phyloP scores from a whole-genome alignment of 176 grass and related monocot species.

The Phyllostachys edulis region DNA sequence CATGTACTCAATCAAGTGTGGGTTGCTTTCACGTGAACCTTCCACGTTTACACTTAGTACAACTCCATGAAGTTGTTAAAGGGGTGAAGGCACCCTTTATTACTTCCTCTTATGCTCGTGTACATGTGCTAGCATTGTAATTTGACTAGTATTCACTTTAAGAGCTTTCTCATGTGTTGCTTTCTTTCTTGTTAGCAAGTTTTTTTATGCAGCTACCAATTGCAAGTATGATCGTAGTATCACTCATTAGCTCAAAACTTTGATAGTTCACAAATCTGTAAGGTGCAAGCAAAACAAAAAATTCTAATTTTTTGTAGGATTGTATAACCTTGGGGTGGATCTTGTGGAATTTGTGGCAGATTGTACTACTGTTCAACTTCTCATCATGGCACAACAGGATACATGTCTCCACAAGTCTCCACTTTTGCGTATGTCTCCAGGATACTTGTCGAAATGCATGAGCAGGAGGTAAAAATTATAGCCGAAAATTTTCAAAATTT shows the following conservation, averaged over 20 bases:
- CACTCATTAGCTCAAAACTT: neutral
- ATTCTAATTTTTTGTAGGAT: neutral
- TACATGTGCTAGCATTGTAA: slow-evolving; percentile 15
- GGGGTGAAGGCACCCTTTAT: neutral
- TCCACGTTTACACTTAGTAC: too few relatives aligned
- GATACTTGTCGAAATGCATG: too few relatives aligned
- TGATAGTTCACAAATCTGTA: neutral
- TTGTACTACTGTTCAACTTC: neutral
- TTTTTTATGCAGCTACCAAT: neutral
- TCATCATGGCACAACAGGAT: neutral
- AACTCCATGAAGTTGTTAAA: too few relatives aligned
- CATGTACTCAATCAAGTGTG: too few relatives aligned
- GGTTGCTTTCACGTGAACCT: too few relatives aligned
- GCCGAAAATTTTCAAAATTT: too few relatives aligned
- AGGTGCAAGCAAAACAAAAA: neutral
- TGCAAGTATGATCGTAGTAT: slow-evolving; percentile 2
- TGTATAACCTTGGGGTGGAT: neutral
- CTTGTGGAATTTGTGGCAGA: neutral
- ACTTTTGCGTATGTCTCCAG: neutral
- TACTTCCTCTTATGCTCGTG: slow-evolving; percentile 12
- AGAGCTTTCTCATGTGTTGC: slow-evolving; percentile 16
- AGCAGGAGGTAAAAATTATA: too few relatives aligned
- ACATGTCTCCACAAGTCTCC: neutral
- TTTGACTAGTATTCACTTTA: slow-evolving; percentile 7
- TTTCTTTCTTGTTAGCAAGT: slow-evolving; percentile 15